These are phyloP conservation scores for Lentinula sp. DNA, from an alignment of 768 basidiomycete species.

Conservation along the genomic window DNA sequence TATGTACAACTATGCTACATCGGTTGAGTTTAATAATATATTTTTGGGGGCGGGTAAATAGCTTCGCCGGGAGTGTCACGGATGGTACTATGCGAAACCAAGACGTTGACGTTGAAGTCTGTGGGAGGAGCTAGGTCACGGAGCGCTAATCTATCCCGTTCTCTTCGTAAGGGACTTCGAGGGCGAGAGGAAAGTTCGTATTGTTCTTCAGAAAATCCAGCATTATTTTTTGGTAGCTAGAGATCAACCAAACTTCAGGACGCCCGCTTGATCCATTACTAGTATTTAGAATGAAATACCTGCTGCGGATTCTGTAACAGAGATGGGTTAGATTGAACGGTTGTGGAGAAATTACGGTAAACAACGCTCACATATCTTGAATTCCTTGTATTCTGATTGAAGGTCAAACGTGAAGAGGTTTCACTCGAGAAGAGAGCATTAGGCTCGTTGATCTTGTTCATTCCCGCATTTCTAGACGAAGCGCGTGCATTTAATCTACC, in stretches of 20 bases:
- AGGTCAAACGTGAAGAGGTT: not conserved
- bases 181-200: not conserved
- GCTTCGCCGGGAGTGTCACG: not conserved
- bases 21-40: not conserved
- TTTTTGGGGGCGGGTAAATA: not conserved
- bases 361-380: not conserved
- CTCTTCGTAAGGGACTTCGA: not conserved
- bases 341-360: not conserved
- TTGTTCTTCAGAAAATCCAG: not conserved
- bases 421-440: conserved; percentile 2
- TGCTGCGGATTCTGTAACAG: not conserved
- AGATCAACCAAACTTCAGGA: not conserved
- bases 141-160: not conserved
- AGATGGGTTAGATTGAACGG: too few species aligned
- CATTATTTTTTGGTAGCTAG: not conserved
- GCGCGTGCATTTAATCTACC: not conserved
- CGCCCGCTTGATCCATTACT: not conserved
- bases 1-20: not conserved
- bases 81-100: not conserved
- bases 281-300: too few species aligned
- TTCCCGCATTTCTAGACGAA: not conserved
- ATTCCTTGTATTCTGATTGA: not conserved
- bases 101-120: not conserved
- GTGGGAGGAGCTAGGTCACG: not conserved
- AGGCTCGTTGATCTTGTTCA: not conserved